Evolutionary conservation across 495 filamentous ascomycete genomes (phyloP), one percentile per base, ranked within the genome.

Genomic region (Xylaria acuta): DNA sequence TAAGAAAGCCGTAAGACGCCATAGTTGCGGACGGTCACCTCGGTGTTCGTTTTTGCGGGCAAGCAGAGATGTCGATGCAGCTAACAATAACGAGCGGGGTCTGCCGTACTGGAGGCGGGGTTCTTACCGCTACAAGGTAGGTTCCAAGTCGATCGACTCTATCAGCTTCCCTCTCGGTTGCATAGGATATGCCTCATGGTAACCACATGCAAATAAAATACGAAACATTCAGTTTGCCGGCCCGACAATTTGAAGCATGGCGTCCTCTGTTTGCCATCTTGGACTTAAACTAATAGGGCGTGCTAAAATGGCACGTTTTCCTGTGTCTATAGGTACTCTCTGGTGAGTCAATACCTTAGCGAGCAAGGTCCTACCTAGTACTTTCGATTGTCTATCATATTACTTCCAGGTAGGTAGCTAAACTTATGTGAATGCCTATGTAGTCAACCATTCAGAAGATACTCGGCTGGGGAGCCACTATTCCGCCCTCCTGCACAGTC

Each of bases 291-390:
- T 60, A 18, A n/a, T 38, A 38, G 45, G 64, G 16, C 20, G 34
- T 51, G n/a, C 34, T 16, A 49, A 53, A 36, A 14, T 51, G 27
- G 20, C 45, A 45, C 4, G 51, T 18, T 22, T 58, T 4, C 34
- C 51, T 5, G 5, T 68, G 11, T 51, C 36, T 45, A 6, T 68
- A 30, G n/a, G 49, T 16, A 20, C 18, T 53, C 45, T 51, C 47
- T 45, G 51, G 66, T 59, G 11, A 68, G 66, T 51, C 18, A 66
- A 49, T n/a, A n/a, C n/a, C n/a, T n/a, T n/a, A 51, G 11, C 64
- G 14, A 53, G 47, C 32, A 40, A 32, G 22, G 8, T 14, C 38
- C 36, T 12, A 0, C 12, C n/a, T n/a, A n/a, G n/a, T n/a, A n/a
- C n/a, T n/a, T 54, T 27, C 9, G 5, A 18, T 45, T 34, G 0